phyloP scores from a whole-genome alignment of 441 rosid species.

The Euphorbia corollata region DNA sequence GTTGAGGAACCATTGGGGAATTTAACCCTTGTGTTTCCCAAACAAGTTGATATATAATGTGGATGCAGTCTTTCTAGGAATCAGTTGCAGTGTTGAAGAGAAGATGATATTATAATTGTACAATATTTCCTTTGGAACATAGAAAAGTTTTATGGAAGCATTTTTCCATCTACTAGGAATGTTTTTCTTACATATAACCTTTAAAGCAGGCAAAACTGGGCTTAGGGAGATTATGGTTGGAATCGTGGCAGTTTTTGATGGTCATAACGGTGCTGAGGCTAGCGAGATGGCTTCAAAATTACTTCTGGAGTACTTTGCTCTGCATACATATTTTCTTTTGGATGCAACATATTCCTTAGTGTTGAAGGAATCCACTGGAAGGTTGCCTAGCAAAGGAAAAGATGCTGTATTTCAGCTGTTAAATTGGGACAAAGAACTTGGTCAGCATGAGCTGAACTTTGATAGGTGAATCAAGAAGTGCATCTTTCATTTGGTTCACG shows the following conservation, averaged over 20 bases:
- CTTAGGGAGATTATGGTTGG: constrained; percentile 65
- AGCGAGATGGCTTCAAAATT: constrained; percentile 94
- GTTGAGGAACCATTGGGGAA: too few species aligned
- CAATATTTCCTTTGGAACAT: neutral
- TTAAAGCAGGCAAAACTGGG: constrained; percentile 50
- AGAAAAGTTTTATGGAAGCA: neutral
- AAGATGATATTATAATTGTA: neutral
- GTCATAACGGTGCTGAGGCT: constrained; percentile 96
- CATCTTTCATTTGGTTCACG: neutral
- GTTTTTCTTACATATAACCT: constrained; percentile 14
- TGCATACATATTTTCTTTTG: constrained; percentile 83
- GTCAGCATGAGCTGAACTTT: constrained; percentile 39
- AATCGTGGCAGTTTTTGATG: constrained; percentile 82
- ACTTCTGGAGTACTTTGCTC: constrained; percentile 73
- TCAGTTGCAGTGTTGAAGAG: too few species aligned
- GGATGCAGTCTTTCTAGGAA: too few species aligned
- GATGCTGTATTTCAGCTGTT: constrained; percentile 41
- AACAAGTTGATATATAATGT: too few species aligned
- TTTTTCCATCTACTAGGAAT: neutral
- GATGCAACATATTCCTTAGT: constrained; percentile 63
- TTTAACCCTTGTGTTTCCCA: too few species aligned
- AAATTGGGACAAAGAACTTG: constrained; percentile 39
- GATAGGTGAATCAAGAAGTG: constrained; percentile 36
- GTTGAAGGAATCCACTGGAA: constrained; percentile 39
- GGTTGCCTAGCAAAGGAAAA: constrained; percentile 36